Evolutionary conservation across 768 basidiomycete species (phyloP), one percentile per base, ranked within the genome.

Genomic region (Cystofilobasidium ferigula): DNA sequence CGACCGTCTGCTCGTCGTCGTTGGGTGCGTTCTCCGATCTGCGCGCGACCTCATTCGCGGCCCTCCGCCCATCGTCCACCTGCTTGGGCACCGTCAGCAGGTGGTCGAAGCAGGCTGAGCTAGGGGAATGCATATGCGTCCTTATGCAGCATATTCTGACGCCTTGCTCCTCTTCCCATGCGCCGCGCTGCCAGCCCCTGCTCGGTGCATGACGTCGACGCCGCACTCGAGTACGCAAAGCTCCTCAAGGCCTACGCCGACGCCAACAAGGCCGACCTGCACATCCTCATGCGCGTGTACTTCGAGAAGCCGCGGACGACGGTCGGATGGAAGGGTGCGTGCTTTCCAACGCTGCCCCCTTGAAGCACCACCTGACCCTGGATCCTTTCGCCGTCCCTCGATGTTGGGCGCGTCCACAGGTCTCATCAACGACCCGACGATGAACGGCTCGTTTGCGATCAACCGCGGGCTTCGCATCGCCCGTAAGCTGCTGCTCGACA

Each of bases 281-380:
- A 87, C 76, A 95, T 99, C 72, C 81, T 98, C 71, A 98, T 69
- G 57, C 68, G 73, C 32, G 91, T 97, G 71, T 98, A 99, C 80
- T 99, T 98, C 73, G 94, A 98, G 72, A 98, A 98, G 78, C 79
- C 78, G 0, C 69, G 94, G 35, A 98, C 94, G 9, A 97, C 94
- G 0, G 87, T 98, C 57, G 95, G 95, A 32, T 99, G 94, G 94
- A 99, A 99, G 76, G 94, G n/a, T n/a, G n/a, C n/a, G n/a, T n/a
- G n/a, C n/a, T n/a, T n/a, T n/a, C n/a, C n/a, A n/a, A n/a, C n/a
- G n/a, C n/a, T n/a, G n/a, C n/a, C n/a, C n/a, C n/a, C n/a, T n/a
- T n/a, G n/a, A n/a, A n/a, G n/a, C n/a, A n/a, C n/a, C n/a, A n/a
- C n/a, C n/a, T n/a, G n/a, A n/a, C n/a, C n/a, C n/a, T n/a, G n/a